Base-by-base conservation (phyloP, 805 yeast genomes). In the Saturnispora gosingensis region DNA sequence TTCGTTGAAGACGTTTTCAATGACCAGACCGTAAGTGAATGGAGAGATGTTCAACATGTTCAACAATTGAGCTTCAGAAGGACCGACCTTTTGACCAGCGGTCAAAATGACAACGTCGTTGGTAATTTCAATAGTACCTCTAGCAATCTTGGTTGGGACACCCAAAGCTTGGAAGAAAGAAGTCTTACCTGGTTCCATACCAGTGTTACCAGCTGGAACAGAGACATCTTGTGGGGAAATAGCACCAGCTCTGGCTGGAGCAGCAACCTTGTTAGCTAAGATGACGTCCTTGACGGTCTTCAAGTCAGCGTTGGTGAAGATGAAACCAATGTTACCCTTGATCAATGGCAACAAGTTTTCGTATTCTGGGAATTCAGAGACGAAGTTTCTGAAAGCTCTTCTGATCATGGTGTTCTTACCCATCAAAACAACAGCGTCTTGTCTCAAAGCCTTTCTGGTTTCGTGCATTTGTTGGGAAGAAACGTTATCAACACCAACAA, bases 371-470 rank as follows among this genome's bases (percentile, higher is more conserved):
- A 88, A 81, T 72, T 91, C 98, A 68, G 83, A 50, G 65, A 90
- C 71, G 84, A 88, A 88, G 68, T 89, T 93, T 80, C 99, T 89
- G 82, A 93, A 79, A 72, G 99, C 99, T 80, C 98, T 89, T 82
- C 99, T 88, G 64, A 93, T 96, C 98, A 93, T 91, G 83, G 99
- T 93, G 97, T 93, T 93, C 87, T 93, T 93, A 81, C 99, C 99
- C 99, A 93, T 93, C 70, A 93, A 80, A 64, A 93, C 90, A 65
- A 87, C 93, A 70, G 93, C 99, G 57, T 82, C 85, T 64, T 88
- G 87, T 81, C 99, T 89, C 70, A 93, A 84, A 62, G 88, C 76
- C 82, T 86, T 89, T 86, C 99, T 89, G 81, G 89, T 82, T 83
- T 93, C 96, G 81, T 93, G 99, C 97, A 93, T 90, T 81, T 93